These are phyloP conservation scores for Naegleria fowleri DNA, from an alignment of 208 protist genomes.

Conservation along the genomic window DNA sequence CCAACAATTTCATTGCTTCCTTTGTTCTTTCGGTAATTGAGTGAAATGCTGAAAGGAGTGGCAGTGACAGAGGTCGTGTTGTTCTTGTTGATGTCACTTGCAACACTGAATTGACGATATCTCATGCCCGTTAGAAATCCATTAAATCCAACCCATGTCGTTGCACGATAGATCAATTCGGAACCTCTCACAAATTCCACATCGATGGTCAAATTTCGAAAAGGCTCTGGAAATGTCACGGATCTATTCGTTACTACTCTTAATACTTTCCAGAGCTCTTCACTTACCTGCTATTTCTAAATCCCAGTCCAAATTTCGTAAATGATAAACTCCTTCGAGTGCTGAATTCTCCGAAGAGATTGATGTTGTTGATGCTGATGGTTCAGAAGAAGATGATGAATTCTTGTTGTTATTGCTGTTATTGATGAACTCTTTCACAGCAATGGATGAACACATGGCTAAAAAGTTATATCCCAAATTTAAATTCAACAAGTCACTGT, in stretches of 20 bases:
- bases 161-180: not conserved
- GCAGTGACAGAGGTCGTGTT: not conserved
- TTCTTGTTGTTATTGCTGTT: too few relatives aligned
- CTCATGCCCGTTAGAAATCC: not conserved
- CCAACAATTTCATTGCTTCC: not conserved
- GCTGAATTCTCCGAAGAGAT: too few relatives aligned
- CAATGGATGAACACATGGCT: not conserved
- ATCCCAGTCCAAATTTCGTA: constrained; percentile 11
- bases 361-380: too few relatives aligned
- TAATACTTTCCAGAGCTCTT: too few relatives aligned
- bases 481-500: not conserved
- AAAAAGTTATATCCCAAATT: constrained; percentile 15
- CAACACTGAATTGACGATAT: not conserved
- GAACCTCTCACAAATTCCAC: not conserved
- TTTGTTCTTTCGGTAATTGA: not conserved
- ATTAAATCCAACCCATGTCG: constrained; percentile 6
- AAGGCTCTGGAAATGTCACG: not conserved
- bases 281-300: too few relatives aligned
- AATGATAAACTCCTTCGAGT: not conserved
- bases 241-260: too few relatives aligned
- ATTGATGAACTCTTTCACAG: not conserved
- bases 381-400: too few relatives aligned
- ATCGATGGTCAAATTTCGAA: not conserved
- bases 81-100: not conserved
- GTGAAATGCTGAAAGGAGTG: not conserved